Conservation (phyloP, 495 filamentous ascomycete species). For the Aspergillus leporis region DNA sequence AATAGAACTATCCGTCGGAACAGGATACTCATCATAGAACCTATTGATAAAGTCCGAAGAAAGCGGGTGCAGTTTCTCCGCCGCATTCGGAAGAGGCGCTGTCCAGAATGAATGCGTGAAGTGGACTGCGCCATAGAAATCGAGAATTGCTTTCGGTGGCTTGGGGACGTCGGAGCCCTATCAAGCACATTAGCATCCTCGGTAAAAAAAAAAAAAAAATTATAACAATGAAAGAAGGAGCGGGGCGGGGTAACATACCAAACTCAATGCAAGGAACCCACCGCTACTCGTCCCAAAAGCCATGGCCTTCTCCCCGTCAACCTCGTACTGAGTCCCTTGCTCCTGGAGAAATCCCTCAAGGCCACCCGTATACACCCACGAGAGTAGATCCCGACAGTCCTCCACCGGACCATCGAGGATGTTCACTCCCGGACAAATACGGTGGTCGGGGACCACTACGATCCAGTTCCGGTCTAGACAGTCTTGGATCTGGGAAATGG, state of each 20-base stretch:
- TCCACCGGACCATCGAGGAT: conserved; percentile 31
- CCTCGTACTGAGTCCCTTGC: conserved; percentile 12
- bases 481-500: conserved; percentile 31
- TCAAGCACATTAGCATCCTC: neutral
- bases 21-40: conserved; percentile 29
- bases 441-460: conserved; percentile 37
- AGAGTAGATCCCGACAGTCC: conserved; percentile 31
- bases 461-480: conserved; percentile 41
- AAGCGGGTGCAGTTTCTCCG: conserved; percentile 27
- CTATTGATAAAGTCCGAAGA: conserved; percentile 22
- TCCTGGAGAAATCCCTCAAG: conserved; percentile 21
- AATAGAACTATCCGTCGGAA: conserved; percentile 32
- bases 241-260: conserved; percentile 21
- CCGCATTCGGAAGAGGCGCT: conserved; percentile 67
- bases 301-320: conserved; percentile 32
- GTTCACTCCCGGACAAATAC: conserved; percentile 34
- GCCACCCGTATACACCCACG: conserved; percentile 29
- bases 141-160: conserved; percentile 31
- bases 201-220: too few species aligned
- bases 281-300: conserved; percentile 37
- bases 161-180: conserved; percentile 33
- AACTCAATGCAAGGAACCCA: conserved; percentile 29
- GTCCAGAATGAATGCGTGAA: conserved; percentile 51
- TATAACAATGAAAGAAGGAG: too few species aligned
- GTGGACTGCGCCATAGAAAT: conserved; percentile 37